Conservation (phyloP, 164 flowering plant species). For the Tetrastigma voinierianum region DNA sequence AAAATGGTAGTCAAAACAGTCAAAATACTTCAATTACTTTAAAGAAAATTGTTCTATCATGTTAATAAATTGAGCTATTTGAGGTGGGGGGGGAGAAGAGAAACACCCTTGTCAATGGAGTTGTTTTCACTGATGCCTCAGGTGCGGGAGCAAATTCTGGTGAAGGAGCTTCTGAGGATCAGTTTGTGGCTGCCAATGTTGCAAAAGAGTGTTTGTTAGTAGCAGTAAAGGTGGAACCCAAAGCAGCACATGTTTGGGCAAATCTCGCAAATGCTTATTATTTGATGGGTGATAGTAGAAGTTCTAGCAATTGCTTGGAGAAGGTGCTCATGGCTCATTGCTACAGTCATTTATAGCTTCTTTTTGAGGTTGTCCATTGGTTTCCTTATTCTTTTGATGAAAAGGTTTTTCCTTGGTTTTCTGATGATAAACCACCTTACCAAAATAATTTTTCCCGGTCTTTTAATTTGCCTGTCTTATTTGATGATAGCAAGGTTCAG, state of each 20-base stretch:
- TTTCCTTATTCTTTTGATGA: slow-evolving; percentile 4
- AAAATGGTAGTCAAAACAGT: neutral
- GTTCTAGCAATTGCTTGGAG: slow-evolving; percentile 83
- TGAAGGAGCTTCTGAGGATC: slow-evolving; percentile 46
- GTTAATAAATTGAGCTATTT: neutral
- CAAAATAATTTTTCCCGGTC: too few relatives aligned
- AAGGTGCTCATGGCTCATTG: slow-evolving; percentile 51
- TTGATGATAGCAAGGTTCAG: too few relatives aligned
- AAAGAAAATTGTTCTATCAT: neutral
- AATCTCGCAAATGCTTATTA: slow-evolving; percentile 83
- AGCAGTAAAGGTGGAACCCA: slow-evolving; percentile 71
- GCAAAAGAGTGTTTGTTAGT: slow-evolving; percentile 82
- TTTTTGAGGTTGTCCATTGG: slow-evolving; percentile 21
- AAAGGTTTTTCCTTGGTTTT: slow-evolving; percentile 2
- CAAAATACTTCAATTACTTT: neutral
- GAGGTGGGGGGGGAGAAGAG: too few relatives aligned
- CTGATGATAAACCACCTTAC: neutral
- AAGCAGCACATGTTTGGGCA: slow-evolving; percentile 74
- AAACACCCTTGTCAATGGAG: neutral
- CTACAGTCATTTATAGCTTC: slow-evolving; percentile 17
- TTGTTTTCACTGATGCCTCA: slow-evolving; percentile 16
- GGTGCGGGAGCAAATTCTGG: slow-evolving; percentile 85
- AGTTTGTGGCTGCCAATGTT: slow-evolving; percentile 55
- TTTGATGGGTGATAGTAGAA: slow-evolving; percentile 70
- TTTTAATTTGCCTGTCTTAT: too few relatives aligned